phyloP scores from a whole-genome alignment of 2,329 filamentous ascomycete genomes.

The Lecanicillium sp. region DNA sequence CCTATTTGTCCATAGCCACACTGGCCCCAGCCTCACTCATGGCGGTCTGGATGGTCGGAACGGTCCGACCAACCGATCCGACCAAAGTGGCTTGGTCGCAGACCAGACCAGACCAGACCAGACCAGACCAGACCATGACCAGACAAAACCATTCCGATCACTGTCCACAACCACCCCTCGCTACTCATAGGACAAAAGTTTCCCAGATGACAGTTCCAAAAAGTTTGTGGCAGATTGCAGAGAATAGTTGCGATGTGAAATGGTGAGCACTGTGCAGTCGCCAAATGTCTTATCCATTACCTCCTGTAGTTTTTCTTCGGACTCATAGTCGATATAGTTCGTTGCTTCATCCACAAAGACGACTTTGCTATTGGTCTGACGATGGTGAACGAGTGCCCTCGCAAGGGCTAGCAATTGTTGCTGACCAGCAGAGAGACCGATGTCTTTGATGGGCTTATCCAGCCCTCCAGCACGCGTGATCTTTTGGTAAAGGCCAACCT shows the following conservation, averaged over 20 bases:
- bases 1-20: no score
- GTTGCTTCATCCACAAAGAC: constrained; percentile 1
- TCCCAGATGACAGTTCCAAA: no score
- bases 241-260: neutral
- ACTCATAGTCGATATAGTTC: neutral
- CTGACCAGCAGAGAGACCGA: neutral
- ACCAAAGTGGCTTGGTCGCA: no score
- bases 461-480: neutral
- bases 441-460: neutral
- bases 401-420: neutral
- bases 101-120: no score
- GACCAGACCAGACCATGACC: no score
- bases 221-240: no score
- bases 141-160: no score
- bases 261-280: neutral
- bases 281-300: neutral
- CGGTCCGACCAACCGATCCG: no score
- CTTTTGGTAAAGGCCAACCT: neutral
- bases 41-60: no score
- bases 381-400: neutral
- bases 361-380: neutral
- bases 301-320: neutral
- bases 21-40: no score
- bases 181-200: no score
- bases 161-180: no score